A percentile compares a stretch with the other conserved stretches of the same genome.
phyloP scores from a whole-genome alignment of 2,329 filamentous ascomycete genomes.

The Pseudophaeomoniella oleicola region DNA sequence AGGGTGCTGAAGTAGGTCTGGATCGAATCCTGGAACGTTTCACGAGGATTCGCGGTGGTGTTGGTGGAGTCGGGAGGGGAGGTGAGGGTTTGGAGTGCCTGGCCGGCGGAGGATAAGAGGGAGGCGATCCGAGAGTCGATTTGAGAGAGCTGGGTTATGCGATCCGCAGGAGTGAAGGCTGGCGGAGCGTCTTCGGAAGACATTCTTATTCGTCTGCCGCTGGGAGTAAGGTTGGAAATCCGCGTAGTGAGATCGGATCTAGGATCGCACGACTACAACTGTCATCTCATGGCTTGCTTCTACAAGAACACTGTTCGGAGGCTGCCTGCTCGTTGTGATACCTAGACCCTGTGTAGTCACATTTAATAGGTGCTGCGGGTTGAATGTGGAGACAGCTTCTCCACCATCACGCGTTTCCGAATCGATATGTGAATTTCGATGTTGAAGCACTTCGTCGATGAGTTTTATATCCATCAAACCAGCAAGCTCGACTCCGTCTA shows the following conservation, averaged over 20 bases:
- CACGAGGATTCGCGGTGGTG: conserved; percentile 40
- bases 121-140: conserved; percentile 53
- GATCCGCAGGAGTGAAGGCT: conserved; percentile 57
- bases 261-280: no score
- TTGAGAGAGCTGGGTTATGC: conserved; percentile 64
- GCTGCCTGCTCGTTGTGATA: no score
- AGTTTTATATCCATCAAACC: not conserved
- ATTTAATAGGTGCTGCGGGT: no score
- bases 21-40: conserved; percentile 40
- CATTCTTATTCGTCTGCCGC: not conserved
- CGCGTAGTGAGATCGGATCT: no score
- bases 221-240: no score
- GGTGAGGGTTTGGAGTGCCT: conserved; percentile 47
- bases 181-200: conserved; percentile 13
- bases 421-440: not conserved
- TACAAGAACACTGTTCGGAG: no score
- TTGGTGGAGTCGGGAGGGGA: conserved; percentile 19
- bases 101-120: conserved; percentile 44
- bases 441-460: no score
- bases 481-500: no score
- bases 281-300: no score
- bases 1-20: conserved; percentile 56
- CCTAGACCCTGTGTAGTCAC: no score
- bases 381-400: not conserved
- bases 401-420: not conserved